Percentiles rank a stretch among this genome's conserved stretches.
Conservation (phyloP, 106 monocot genomes). For the Vanilla planifolia region DNA sequence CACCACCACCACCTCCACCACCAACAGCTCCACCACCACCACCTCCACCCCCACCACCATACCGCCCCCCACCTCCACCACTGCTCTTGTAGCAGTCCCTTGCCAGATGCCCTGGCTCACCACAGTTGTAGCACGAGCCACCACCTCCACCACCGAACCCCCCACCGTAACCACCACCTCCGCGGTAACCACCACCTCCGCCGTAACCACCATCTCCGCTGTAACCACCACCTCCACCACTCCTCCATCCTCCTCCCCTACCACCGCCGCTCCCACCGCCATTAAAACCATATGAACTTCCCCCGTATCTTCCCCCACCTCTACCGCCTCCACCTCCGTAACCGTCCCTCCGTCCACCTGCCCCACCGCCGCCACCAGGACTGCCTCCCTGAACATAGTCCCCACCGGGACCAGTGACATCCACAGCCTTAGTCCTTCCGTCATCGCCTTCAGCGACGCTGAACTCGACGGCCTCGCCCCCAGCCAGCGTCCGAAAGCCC, state of each 20-base stretch:
- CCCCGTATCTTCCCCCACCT: background rate
- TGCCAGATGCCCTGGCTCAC: conserved; percentile 33
- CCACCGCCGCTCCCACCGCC: background rate
- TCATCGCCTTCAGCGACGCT: conserved; percentile 17
- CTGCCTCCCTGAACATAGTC: conserved; percentile 7
- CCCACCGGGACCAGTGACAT: conserved; percentile 19
- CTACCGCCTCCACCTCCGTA: background rate
- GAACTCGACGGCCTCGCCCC: conserved; percentile 23
- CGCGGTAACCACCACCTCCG: conserved; percentile 10
- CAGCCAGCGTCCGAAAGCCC: conserved; percentile 12
- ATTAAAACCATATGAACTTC: background rate
- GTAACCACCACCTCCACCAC: background rate
- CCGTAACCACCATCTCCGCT: conserved; percentile 1
- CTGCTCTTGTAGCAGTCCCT: conserved; percentile 28
- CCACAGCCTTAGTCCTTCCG: conserved; percentile 23
- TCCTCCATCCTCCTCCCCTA: conserved; percentile 2
- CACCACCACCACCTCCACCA: conserved; percentile 7
- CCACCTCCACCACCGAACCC: conserved; percentile 18
- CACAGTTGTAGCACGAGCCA: conserved; percentile 43
- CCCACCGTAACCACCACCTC: conserved; percentile 3
- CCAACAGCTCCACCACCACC: conserved; percentile 11
- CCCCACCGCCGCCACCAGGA: conserved; percentile 2
- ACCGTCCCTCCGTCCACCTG: conserved; percentile 1
- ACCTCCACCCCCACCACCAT: conserved; percentile 1
- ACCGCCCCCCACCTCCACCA: conserved; percentile 3